Conservation (phyloP, 2,329 filamentous ascomycete species). For the Mycocentrospora acerina region DNA sequence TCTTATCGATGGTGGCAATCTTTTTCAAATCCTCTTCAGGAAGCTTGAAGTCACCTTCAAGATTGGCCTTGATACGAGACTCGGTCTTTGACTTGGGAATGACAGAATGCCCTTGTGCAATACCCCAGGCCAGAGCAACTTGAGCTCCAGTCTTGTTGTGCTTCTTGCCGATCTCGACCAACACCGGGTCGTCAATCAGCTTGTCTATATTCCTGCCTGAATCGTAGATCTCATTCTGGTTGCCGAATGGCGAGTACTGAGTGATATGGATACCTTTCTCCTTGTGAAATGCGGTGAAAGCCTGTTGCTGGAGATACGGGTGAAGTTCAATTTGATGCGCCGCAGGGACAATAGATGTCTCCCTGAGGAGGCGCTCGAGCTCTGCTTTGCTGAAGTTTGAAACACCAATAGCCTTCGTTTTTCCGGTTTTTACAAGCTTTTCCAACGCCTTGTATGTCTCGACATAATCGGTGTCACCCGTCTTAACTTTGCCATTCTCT, state of each 20-base stretch:
- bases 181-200: constrained; percentile 58
- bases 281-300: constrained; percentile 29
- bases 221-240: constrained; percentile 37
- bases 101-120: constrained; percentile 57
- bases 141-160: constrained; percentile 76
- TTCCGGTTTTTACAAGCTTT: constrained; percentile 35
- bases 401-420: constrained; percentile 34
- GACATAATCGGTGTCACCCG: constrained; percentile 29
- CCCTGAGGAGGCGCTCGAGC: constrained; percentile 56
- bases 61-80: constrained; percentile 29
- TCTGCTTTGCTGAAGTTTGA: constrained; percentile 38
- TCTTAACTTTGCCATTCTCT: constrained; percentile 44
- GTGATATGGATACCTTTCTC: constrained; percentile 36
- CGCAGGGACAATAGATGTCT: constrained; percentile 28
- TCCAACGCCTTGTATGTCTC: constrained; percentile 46
- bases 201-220: constrained; percentile 31
- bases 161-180: constrained; percentile 65
- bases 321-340: constrained; percentile 37
- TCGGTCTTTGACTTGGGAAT: constrained; percentile 39
- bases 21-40: constrained; percentile 68
- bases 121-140: constrained; percentile 83
- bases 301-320: constrained; percentile 31
- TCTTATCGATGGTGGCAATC: constrained; percentile 61
- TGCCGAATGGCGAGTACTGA: constrained; percentile 39
- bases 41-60: constrained; percentile 67